These are phyloP conservation scores for Plectranthus barbatus DNA, from an alignment of 257 asterid species.

Conservation along the genomic window DNA sequence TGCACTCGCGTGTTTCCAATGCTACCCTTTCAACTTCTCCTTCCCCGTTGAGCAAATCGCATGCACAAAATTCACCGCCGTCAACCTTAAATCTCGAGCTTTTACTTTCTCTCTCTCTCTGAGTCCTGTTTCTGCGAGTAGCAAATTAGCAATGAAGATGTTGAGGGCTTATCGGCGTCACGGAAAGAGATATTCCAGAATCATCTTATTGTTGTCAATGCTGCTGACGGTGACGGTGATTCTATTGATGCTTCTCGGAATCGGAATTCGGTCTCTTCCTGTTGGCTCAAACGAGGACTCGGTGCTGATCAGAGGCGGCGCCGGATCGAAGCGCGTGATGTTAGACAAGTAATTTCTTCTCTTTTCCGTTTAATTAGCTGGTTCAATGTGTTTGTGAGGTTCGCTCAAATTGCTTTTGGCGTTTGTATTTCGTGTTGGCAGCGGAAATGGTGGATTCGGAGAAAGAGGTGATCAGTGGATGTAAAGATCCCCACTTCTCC, in stretches of 20 bases:
- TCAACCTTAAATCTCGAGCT: neutral
- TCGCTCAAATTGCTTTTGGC: neutral
- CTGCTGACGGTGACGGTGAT: neutral
- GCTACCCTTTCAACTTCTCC: no score
- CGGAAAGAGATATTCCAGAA: neutral
- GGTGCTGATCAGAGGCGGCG: neutral
- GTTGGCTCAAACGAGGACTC: neutral
- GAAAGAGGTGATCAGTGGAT: slow-evolving; percentile 58
- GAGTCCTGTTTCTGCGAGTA: no score
- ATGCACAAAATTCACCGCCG: no score
- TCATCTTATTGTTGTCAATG: neutral
- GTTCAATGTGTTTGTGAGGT: neutral
- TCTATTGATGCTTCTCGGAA: neutral
- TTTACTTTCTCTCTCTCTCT: neutral
- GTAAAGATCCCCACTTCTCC: no score
- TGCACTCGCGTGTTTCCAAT: no score
- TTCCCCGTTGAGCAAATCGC: no score
- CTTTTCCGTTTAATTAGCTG: no score
- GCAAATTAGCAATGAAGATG: neutral
- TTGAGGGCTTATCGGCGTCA: neutral
- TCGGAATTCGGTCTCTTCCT: neutral
- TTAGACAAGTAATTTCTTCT: neutral
- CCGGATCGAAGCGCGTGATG: neutral
- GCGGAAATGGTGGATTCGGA: slow-evolving; percentile 30
- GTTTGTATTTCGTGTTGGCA: neutral